Evolutionary conservation across 2,329 filamentous ascomycete genomes (phyloP).

Genomic region (Diaporthe capsici): DNA sequence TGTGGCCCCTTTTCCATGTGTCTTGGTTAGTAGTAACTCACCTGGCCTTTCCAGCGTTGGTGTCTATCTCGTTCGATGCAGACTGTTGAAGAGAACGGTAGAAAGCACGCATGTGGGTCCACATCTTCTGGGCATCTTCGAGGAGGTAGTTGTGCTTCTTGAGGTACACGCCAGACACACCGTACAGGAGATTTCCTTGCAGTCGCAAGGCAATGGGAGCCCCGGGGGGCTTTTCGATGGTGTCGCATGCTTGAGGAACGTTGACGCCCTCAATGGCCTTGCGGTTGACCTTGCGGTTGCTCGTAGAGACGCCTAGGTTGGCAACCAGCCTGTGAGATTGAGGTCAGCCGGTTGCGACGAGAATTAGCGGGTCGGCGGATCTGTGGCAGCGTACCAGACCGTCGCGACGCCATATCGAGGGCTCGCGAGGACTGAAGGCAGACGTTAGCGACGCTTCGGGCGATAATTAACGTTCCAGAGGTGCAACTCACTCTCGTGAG

Average conservation of each 20-base stretch:
- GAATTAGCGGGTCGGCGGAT: not conserved
- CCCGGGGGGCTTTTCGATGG: conserved; percentile 82
- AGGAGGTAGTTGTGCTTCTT: conserved; percentile 92
- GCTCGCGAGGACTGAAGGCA: conserved; percentile 78
- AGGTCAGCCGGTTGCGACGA: conserved; percentile 11
- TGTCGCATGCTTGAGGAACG: conserved; percentile 87
- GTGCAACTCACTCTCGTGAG: conserved; percentile 84
- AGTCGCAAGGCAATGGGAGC: conserved; percentile 91
- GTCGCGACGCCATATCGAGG: conserved; percentile 94
- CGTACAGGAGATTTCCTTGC: conserved; percentile 89
- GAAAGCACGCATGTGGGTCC: conserved; percentile 79
- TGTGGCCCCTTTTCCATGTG: too few species aligned
- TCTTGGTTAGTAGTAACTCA: conserved; percentile 56
- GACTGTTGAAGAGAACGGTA: conserved; percentile 65
- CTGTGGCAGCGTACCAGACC: conserved; percentile 78
- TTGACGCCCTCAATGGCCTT: conserved; percentile 93
- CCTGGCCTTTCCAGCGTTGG: conserved; percentile 79
- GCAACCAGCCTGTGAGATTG: conserved; percentile 81
- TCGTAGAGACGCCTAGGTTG: conserved; percentile 83
- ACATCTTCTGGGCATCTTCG: conserved; percentile 81
- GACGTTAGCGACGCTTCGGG: conserved; percentile 43
- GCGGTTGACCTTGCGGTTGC: conserved; percentile 80
- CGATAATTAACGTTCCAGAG: not conserved
- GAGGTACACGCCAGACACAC: conserved; percentile 85
- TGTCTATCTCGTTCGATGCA: conserved; percentile 73